Percentiles rank a stretch among this genome's conserved stretches.
These are phyloP conservation scores for Azolla pinnata DNA, from an alignment of 75 land plant species.

Conservation along the genomic window DNA sequence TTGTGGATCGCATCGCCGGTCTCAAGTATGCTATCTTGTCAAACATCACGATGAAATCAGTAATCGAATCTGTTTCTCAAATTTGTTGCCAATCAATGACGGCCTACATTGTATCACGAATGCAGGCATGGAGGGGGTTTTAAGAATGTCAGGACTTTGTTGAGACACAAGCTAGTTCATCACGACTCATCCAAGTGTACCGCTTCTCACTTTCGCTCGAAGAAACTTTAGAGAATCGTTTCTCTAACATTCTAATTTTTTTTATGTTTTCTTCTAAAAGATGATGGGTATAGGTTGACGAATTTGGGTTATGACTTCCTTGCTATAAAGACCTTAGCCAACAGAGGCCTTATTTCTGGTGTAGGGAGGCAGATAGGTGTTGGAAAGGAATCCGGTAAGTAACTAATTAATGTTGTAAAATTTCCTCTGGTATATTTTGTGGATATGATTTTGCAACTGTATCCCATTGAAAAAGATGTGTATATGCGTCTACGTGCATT, in stretches of 20 bases:
- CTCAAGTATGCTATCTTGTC: too few species aligned
- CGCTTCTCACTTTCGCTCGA: too few species aligned
- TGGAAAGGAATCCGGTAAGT: slow-evolving; percentile 91
- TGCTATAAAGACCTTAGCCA: slow-evolving; percentile 90
- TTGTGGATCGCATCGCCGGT: slow-evolving; percentile 80
- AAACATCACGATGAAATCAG: too few species aligned
- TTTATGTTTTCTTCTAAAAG: slow-evolving; percentile 24
- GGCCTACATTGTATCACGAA: background rate
- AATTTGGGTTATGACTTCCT: slow-evolving; percentile 93
- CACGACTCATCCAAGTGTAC: slow-evolving; percentile 89
- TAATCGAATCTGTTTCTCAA: too few species aligned
- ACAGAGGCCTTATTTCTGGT: slow-evolving; percentile 75
- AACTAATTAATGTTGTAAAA: too few species aligned
- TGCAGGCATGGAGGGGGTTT: slow-evolving; percentile 88
- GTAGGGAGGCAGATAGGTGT: slow-evolving; percentile 97
- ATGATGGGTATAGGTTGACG: slow-evolving; percentile 92
- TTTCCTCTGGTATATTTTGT: too few species aligned
- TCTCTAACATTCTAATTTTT: background rate
- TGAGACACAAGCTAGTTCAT: slow-evolving; percentile 78
- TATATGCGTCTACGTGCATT: too few species aligned
- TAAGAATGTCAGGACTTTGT: slow-evolving; percentile 74
- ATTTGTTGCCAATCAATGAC: background rate
- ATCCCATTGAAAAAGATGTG: too few species aligned
- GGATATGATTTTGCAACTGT: too few species aligned
- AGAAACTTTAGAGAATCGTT: too few species aligned